Base-by-base conservation (phyloP, 805 yeast genomes). In the Suhomyces tanzawaensis region DNA sequence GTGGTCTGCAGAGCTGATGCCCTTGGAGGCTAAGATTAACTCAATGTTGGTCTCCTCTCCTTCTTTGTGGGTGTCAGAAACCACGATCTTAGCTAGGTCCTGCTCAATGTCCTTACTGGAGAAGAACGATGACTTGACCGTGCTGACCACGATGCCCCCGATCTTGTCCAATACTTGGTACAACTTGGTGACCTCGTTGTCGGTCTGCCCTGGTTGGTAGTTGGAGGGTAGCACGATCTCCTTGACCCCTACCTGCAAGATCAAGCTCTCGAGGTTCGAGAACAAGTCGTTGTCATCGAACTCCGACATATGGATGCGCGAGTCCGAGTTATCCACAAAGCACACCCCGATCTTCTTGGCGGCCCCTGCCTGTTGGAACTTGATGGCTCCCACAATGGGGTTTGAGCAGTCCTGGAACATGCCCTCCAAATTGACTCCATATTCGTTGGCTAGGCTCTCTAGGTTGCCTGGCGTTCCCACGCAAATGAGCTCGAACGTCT, bases 401-500 rank as follows among this genome's bases (percentile, higher is more conserved):
- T 58, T 55, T 4, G 70, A 61, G 32, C 67, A 64, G 46, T 68
- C 72, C 24, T 51, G 53, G 44, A 88, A 68, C 61, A 87, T 63
- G 23, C 84, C 89, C 47, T 86, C 96, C 32, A 68, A 49, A 36
- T 66, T 65, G 15, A 66, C 52, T 5, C 62, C 66, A 45, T 68
- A 69, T 34, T 59, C 65, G 33, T 49, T 53, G 6, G 65, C 51
- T 32, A 68, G 49, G 7, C 47, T 80, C 41, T 82, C 85, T 34
- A 90, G 64, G 59, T 93, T 90, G 4, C 99, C 99, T 0, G 98
- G 97, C 1, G 95, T 82, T 0, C 96, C 96, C 29, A 71, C 63
- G 40, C 68, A 74, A 45, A 65, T 48, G 37, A 75, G 64, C 34
- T 60, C 69, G 76, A 95, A 91, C 44, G 60, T 64, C 54, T 72